Evolutionary conservation across 805 yeast genomes (phyloP).

Genomic region (Spathaspora hagerdaliae): DNA sequence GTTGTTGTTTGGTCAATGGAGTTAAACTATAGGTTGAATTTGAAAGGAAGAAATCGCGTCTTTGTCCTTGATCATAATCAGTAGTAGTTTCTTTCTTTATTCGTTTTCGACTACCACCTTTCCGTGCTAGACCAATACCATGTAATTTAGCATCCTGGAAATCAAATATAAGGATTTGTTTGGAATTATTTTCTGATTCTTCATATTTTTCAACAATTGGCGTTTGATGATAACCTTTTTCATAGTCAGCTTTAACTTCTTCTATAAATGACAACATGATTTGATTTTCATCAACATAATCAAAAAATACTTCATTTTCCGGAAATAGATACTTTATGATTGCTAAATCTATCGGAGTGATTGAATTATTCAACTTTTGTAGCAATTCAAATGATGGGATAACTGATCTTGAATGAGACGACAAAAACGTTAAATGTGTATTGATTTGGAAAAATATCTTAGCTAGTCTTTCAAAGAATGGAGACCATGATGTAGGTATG

Average conservation of each 20-base stretch:
- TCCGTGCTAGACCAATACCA: constrained; percentile 35
- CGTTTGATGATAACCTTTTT: constrained; percentile 31
- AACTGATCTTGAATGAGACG: constrained; percentile 31
- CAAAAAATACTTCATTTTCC: constrained; percentile 57
- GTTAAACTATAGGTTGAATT: constrained; percentile 46
- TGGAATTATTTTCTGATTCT: constrained; percentile 43
- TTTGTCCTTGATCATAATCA: constrained; percentile 7
- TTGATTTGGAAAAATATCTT: constrained; percentile 24
- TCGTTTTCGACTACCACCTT: constrained; percentile 14
- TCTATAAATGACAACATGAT: constrained; percentile 42
- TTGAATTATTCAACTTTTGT: constrained; percentile 25
- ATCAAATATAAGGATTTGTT: constrained; percentile 56
- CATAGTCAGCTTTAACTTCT: constrained; percentile 34
- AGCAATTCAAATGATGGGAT: constrained; percentile 28
- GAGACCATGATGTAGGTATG: constrained; percentile 7
- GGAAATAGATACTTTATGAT: constrained; percentile 61
- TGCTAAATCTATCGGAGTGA: constrained; percentile 56
- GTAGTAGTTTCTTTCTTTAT: constrained; percentile 2
- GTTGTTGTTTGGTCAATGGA: constrained; percentile 49
- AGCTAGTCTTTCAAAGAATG: constrained; percentile 11
- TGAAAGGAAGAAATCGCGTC: constrained; percentile 21
- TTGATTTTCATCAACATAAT: constrained; percentile 78
- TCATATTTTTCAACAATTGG: constrained; percentile 31
- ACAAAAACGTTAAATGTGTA: constrained; percentile 38
- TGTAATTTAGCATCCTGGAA: constrained; percentile 66